phyloP scores from a whole-genome alignment of 2,329 filamentous ascomycete species.

The Sporothrix mexicana region DNA sequence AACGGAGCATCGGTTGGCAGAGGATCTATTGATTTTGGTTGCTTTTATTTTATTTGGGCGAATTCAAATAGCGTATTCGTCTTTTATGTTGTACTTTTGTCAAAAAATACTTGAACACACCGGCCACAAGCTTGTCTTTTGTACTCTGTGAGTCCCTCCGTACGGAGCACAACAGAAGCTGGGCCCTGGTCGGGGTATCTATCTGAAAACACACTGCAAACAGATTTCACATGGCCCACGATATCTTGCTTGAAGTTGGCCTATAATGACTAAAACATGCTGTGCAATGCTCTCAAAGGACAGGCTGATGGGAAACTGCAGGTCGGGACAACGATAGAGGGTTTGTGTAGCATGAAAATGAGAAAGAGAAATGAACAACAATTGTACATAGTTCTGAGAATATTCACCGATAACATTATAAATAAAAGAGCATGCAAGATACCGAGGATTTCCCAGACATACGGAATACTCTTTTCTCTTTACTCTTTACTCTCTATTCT shows the following conservation, averaged over 20 bases:
- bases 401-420: not conserved
- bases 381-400: not conserved
- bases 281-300: not conserved
- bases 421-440: too few relatives aligned
- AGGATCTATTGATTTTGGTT: not conserved
- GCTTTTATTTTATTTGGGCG: too few relatives aligned
- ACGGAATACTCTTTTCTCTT: too few relatives aligned
- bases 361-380: not conserved
- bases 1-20: not conserved
- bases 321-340: not conserved
- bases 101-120: too few relatives aligned
- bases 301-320: slow-evolving; percentile 10
- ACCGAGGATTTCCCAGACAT: too few relatives aligned
- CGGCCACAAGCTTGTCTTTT: slow-evolving; percentile 7
- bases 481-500: too few relatives aligned
- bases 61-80: too few relatives aligned
- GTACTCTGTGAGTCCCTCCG: not conserved
- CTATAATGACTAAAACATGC: not conserved
- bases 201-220: not conserved
- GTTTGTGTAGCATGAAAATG: not conserved
- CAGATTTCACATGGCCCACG: not conserved
- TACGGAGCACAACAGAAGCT: not conserved
- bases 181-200: not conserved
- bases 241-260: not conserved
- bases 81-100: too few relatives aligned